Conservation (phyloP, 2,329 filamentous ascomycete species). For the Arthrinium phaeospermum region DNA sequence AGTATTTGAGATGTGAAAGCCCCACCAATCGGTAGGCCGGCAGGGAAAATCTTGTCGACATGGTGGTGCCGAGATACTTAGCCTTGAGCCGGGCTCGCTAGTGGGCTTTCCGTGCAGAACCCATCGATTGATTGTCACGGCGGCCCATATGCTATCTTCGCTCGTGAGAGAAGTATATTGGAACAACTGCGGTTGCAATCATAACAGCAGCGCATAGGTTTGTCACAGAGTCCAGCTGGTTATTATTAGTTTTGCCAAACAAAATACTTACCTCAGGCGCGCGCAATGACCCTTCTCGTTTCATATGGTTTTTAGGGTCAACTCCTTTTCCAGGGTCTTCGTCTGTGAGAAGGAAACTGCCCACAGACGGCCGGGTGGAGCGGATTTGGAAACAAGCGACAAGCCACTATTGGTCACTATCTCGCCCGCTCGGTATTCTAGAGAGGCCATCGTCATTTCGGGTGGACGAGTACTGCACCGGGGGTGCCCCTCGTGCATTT, state of each 20-base stretch:
- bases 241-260: background rate
- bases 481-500: background rate
- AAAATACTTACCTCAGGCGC: background rate
- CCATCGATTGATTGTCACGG: background rate
- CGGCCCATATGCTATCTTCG: background rate
- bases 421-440: background rate
- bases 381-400: background rate
- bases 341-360: background rate
- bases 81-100: background rate
- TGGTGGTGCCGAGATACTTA: background rate
- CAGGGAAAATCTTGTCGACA: background rate
- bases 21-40: constrained; percentile 1
- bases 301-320: background rate
- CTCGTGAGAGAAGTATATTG: background rate
- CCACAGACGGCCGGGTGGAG: background rate
- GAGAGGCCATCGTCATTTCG: constrained; percentile 11
- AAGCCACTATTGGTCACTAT: background rate
- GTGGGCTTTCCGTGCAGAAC: background rate
- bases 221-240: background rate
- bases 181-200: background rate
- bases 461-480: background rate
- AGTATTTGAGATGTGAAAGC: background rate
- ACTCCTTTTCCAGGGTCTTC: constrained; percentile 4
- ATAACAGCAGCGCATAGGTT: background rate
- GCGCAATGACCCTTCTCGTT: constrained; percentile 9